A percentile compares a stretch with the other conserved stretches of the same genome.
Conservation (phyloP, 129 eudicot species). For the Lactuca sativa region DNA sequence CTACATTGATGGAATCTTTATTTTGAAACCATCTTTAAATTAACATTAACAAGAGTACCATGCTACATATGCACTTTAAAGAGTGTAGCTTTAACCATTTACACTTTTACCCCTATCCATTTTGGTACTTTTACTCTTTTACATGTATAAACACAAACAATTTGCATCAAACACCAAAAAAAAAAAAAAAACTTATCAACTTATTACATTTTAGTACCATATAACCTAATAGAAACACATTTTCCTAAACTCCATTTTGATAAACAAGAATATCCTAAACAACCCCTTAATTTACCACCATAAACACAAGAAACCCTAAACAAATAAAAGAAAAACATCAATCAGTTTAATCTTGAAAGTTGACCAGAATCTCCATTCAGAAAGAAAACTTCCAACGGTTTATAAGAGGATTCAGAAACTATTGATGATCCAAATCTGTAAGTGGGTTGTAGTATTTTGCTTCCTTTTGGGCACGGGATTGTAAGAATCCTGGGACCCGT, state of each 20-base stretch:
- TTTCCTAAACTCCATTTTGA: no score
- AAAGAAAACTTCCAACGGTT: conserved; percentile 82
- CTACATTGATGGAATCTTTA: background rate
- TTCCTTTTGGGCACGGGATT: conserved; percentile 70
- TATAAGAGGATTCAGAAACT: conserved; percentile 43
- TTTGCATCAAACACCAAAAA: no score
- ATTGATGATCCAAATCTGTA: conserved; percentile 76
- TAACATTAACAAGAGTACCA: background rate
- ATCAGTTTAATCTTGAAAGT: conserved; percentile 66
- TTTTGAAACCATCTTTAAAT: background rate
- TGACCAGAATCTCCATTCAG: conserved; percentile 95
- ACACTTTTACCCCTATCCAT: no score
- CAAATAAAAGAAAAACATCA: background rate
- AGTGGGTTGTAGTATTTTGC: conserved; percentile 90
- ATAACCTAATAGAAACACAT: no score
- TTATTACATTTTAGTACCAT: no score
- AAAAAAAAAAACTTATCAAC: no score
- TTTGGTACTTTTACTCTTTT: no score
- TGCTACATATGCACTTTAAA: no score
- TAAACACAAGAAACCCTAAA: conserved; percentile 1
- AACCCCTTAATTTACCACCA: no score
- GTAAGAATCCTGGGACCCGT: conserved; percentile 86
- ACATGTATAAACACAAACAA: no score
- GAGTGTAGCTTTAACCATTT: no score
- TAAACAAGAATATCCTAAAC: no score